Conservation (phyloP, 495 filamentous ascomycete species). For the Parachaetomium inaequale region DNA sequence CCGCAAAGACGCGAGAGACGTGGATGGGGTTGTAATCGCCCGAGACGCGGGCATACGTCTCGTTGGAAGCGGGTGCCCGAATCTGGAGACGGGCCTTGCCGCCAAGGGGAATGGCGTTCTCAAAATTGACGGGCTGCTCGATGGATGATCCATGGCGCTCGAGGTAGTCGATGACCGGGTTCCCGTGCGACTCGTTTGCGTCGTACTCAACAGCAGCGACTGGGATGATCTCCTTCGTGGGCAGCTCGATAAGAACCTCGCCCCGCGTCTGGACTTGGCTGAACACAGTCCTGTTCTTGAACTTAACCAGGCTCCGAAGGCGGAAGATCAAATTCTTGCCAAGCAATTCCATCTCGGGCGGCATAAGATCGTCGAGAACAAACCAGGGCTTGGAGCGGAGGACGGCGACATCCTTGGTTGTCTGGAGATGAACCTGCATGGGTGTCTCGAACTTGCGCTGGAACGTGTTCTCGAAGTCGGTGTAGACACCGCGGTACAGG, state of each 20-base stretch:
- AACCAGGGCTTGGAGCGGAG: conserved; percentile 98
- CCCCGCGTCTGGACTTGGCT: conserved; percentile 89
- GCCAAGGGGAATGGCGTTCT: conserved; percentile 92
- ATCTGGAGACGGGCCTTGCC: conserved; percentile 84
- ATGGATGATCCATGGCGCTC: conserved; percentile 87
- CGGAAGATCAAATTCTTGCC: conserved; percentile 96
- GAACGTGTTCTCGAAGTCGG: conserved; percentile 95
- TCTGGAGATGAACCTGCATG: conserved; percentile 84
- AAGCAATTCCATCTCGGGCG: conserved; percentile 78
- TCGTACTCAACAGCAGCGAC: conserved; percentile 94
- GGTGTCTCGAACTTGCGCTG: conserved; percentile 94
- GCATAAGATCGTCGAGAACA: conserved; percentile 56
- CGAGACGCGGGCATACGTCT: conserved; percentile 95
- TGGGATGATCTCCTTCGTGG: conserved; percentile 96
- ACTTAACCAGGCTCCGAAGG: conserved; percentile 81
- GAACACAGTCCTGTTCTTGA: conserved; percentile 92
- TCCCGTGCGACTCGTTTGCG: conserved; percentile 83
- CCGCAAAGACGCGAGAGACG: conserved; percentile 92
- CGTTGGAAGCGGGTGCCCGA: conserved; percentile 92
- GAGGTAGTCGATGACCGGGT: conserved; percentile 95
- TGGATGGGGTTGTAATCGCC: conserved; percentile 99
- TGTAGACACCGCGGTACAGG: conserved; percentile 88
- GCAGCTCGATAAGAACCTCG: conserved; percentile 88
- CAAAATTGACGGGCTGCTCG: conserved; percentile 95
- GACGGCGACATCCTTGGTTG: conserved; percentile 86